phyloP scores from a whole-genome alignment of 176 grass and related monocot genomes.

The Poa pratensis region DNA sequence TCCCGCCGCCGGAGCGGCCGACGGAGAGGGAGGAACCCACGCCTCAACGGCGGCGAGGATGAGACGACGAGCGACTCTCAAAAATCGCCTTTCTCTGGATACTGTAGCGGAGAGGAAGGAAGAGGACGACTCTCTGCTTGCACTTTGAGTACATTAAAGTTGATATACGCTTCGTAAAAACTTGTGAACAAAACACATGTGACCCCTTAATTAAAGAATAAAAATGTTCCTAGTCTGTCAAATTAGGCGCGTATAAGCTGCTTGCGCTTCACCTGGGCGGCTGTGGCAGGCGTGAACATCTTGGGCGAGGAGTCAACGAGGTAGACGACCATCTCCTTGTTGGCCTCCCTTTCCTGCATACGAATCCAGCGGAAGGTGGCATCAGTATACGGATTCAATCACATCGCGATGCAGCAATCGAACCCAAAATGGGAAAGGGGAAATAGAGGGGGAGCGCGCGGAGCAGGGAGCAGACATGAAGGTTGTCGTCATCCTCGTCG shows the following conservation, averaged over 20 bases:
- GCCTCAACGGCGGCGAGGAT: too few species aligned
- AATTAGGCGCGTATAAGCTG: not conserved
- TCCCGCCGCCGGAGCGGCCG: too few species aligned
- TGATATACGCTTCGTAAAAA: not conserved
- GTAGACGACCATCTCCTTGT: conserved; percentile 89
- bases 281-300: conserved; percentile 67
- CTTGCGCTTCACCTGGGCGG: conserved; percentile 45
- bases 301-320: conserved; percentile 93
- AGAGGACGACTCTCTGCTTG: too few species aligned
- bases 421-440: not conserved
- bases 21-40: too few species aligned
- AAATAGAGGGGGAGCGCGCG: not conserved
- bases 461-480: conserved; percentile 47
- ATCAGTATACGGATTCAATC: conserved; percentile 5
- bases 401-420: conserved; percentile 12
- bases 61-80: too few species aligned
- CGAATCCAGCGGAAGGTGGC: not conserved
- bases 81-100: too few species aligned
- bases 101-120: too few species aligned
- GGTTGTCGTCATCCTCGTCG: conserved; percentile 69
- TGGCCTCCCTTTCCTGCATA: conserved; percentile 82
- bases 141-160: too few species aligned
- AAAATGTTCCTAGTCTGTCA: not conserved
- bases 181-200: not conserved
- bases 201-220: not conserved